These are phyloP conservation scores for Fulvia fulva DNA, from an alignment of 2,329 filamentous ascomycete genomes.

Conservation along the genomic window DNA sequence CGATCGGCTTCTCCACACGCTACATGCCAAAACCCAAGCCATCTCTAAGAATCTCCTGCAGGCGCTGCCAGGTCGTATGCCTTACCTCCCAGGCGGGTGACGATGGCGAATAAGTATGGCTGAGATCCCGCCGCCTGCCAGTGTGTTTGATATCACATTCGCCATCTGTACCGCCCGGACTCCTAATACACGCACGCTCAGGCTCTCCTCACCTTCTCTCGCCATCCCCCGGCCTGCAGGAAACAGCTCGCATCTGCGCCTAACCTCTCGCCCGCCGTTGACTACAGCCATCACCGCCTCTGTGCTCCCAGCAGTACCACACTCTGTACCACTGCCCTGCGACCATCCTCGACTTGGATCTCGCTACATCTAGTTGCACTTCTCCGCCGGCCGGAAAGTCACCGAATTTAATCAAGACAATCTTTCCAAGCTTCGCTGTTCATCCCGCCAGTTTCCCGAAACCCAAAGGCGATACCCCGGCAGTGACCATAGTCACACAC, in stretches of 20 bases:
- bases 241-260: conserved; percentile 17
- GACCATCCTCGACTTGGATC: conserved; percentile 13
- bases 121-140: conserved; percentile 5
- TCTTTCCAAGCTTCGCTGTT: conserved; percentile 22
- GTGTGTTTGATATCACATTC: conserved; percentile 8
- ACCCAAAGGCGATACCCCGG: conserved; percentile 23
- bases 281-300: conserved; percentile 17
- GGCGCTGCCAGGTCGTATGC: conserved; percentile 3
- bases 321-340: conserved; percentile 10
- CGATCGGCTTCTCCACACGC: neutral
- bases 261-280: conserved; percentile 14
- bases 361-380: conserved; percentile 24
- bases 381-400: conserved; percentile 34
- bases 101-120: conserved; percentile 9
- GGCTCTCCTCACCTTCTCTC: conserved; percentile 13
- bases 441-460: conserved; percentile 23
- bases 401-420: conserved; percentile 24
- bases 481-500: conserved; percentile 22
- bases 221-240: conserved; percentile 13
- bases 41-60: conserved; percentile 19
- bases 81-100: conserved; percentile 10
- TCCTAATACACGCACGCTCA: conserved; percentile 8
- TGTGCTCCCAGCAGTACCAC: conserved; percentile 25
- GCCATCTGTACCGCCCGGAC: conserved; percentile 6
- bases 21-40: conserved; percentile 6